phyloP scores from a whole-genome alignment of 106 monocot species.

The Dendrobium officinale region DNA sequence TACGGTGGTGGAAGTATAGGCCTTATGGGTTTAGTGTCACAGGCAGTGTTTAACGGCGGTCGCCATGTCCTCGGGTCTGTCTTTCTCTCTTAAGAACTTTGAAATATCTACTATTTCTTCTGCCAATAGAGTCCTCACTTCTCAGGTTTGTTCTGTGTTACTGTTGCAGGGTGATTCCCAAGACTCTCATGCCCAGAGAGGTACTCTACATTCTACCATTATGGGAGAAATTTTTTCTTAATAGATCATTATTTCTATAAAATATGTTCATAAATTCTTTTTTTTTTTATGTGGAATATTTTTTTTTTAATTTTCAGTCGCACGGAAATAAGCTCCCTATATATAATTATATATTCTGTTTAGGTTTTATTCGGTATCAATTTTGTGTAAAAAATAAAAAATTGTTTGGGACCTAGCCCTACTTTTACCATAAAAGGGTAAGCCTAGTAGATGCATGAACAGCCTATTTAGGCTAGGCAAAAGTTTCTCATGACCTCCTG shows the following conservation, averaged over 20 bases:
- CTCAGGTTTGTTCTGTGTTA: not conserved
- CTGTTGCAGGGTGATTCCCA: constrained; percentile 68
- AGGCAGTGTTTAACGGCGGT: constrained; percentile 49
- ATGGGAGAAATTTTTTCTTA: not conserved
- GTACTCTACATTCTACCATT: constrained; percentile 17
- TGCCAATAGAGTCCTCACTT: not conserved
- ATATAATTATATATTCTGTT: not conserved
- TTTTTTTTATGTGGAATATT: not conserved
- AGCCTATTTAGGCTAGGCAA: not conserved
- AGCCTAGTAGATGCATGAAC: not conserved
- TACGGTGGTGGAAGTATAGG: constrained; percentile 59
- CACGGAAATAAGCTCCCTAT: not conserved
- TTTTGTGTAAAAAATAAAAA: not conserved
- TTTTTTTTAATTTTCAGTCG: not conserved
- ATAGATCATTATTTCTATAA: not conserved
- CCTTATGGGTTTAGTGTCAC: constrained; percentile 57
- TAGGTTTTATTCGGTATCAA: not conserved
- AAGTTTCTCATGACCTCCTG: not conserved
- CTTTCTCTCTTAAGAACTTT: not conserved
- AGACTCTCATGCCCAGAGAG: constrained; percentile 74
- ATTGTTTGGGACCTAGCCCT: not conserved
- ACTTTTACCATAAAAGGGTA: not conserved
- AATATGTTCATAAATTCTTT: not conserved
- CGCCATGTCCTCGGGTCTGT: constrained; percentile 50
- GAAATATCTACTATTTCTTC: not conserved